These are phyloP conservation scores for Paramecium tetraurelia DNA, from an alignment of 73 alveolate species.

Conservation along the genomic window DNA sequence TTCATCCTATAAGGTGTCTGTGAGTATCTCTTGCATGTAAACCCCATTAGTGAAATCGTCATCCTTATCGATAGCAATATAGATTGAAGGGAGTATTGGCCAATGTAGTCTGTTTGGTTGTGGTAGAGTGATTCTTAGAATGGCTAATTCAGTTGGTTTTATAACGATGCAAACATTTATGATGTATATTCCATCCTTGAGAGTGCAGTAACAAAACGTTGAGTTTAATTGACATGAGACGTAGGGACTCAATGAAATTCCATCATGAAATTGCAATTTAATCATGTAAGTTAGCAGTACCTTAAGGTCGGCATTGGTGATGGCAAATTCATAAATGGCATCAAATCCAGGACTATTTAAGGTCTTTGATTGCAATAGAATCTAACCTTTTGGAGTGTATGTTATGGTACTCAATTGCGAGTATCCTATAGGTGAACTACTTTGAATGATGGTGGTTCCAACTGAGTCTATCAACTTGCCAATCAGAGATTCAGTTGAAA, in stretches of 20 bases:
- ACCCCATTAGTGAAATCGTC: not conserved
- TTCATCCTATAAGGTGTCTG: not conserved
- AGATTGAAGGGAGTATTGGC: not conserved
- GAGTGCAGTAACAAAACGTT: not conserved
- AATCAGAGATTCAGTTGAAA: not conserved
- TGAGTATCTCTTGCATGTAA: not conserved
- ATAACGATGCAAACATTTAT: not conserved
- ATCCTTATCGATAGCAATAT: not conserved
- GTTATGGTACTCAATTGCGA: not conserved
- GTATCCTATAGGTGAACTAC: not conserved
- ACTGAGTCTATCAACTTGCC: not conserved
- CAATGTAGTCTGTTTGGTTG: not conserved
- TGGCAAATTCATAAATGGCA: not conserved
- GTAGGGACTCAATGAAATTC: not conserved
- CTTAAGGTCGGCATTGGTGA: not conserved
- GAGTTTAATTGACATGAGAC: not conserved
- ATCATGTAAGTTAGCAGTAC: not conserved
- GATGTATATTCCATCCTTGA: not conserved
- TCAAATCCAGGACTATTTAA: constrained; percentile 24
- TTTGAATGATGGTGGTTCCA: not conserved
- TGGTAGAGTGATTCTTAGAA: not conserved
- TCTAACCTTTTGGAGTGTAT: not conserved
- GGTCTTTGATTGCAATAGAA: not conserved
- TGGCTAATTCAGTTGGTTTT: not conserved
- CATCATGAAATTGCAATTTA: not conserved